These are phyloP conservation scores for Falciphora oryzae DNA, from an alignment of 2,329 filamentous ascomycete species.

Conservation along the genomic window DNA sequence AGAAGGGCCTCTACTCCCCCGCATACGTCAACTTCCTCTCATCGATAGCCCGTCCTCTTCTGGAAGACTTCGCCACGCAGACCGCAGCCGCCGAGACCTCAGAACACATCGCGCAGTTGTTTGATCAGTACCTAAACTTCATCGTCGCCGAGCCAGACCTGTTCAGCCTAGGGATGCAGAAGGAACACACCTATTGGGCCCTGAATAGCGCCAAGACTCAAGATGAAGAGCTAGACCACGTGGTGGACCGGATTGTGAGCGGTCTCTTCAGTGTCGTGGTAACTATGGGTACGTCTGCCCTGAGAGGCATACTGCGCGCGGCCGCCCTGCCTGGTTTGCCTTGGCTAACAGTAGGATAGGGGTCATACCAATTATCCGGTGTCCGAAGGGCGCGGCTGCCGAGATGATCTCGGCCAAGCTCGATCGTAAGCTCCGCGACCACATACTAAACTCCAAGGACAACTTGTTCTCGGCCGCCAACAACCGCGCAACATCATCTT, in stretches of 20 bases:
- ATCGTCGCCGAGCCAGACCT: slow-evolving; percentile 93
- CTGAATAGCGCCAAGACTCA: slow-evolving; percentile 88
- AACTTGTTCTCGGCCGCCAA: slow-evolving; percentile 72
- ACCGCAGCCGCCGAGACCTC: slow-evolving; percentile 79
- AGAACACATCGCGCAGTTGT: slow-evolving; percentile 87
- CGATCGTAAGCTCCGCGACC: slow-evolving; percentile 91
- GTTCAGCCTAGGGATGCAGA: slow-evolving; percentile 89
- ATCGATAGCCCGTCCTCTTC: slow-evolving; percentile 79
- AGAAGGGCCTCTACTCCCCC: slow-evolving; percentile 82
- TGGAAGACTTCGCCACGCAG: slow-evolving; percentile 91
- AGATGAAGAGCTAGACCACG: slow-evolving; percentile 80
- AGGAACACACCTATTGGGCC: slow-evolving; percentile 89
- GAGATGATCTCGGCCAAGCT: slow-evolving; percentile 93
- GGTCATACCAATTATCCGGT: slow-evolving; percentile 91
- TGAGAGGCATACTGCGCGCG: background rate
- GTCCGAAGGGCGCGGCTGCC: slow-evolving; percentile 85
- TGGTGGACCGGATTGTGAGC: slow-evolving; percentile 87
- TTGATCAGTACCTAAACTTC: slow-evolving; percentile 96
- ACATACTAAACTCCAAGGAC: slow-evolving; percentile 95
- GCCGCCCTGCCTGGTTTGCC: background rate
- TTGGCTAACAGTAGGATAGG: slow-evolving; percentile 41
- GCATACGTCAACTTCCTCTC: slow-evolving; percentile 97
- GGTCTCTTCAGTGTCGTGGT: slow-evolving; percentile 97
- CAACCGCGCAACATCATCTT: slow-evolving; percentile 52
- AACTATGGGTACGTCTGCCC: slow-evolving; percentile 70